Percentiles rank a stretch among this genome's conserved stretches.
Conservation (phyloP, 2,329 filamentous ascomycete genomes). For the Pestalotiopsis sp. region DNA sequence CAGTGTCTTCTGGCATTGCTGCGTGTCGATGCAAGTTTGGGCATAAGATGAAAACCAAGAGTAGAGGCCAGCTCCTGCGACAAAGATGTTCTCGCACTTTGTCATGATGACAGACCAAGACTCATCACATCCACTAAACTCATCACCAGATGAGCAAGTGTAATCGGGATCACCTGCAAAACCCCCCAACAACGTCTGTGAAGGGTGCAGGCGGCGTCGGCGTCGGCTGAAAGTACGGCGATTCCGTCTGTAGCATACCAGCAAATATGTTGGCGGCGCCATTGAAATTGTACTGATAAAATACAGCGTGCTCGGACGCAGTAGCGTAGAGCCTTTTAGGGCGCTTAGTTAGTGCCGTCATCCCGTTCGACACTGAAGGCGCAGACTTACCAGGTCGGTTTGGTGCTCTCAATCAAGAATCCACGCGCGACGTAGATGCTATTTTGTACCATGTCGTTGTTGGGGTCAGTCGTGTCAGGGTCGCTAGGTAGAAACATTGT, state of each 20-base stretch:
- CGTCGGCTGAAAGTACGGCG: slow-evolving; percentile 43
- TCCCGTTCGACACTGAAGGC: no score
- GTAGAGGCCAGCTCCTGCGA: not conserved
- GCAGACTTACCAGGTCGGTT: not conserved
- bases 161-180: slow-evolving; percentile 1
- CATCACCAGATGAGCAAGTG: not conserved
- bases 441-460: slow-evolving; percentile 24
- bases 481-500: slow-evolving; percentile 22
- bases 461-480: slow-evolving; percentile 36
- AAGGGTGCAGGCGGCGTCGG: slow-evolving; percentile 48
- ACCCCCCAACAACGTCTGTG: slow-evolving; percentile 22
- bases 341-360: no score
- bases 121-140: not conserved
- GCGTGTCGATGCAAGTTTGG: not conserved
- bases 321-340: slow-evolving; percentile 40
- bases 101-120: not conserved
- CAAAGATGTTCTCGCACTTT: not conserved
- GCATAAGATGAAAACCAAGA: not conserved
- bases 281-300: slow-evolving; percentile 55
- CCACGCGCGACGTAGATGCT: slow-evolving; percentile 30
- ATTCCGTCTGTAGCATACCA: slow-evolving; percentile 44
- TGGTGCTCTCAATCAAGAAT: slow-evolving; percentile 1
- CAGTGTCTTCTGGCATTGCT: slow-evolving; percentile 4
- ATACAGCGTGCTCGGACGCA: slow-evolving; percentile 50
- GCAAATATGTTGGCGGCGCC: slow-evolving; percentile 51